phyloP scores from a whole-genome alignment of 768 basidiomycete genomes.

The Kwoniella heveanensis region DNA sequence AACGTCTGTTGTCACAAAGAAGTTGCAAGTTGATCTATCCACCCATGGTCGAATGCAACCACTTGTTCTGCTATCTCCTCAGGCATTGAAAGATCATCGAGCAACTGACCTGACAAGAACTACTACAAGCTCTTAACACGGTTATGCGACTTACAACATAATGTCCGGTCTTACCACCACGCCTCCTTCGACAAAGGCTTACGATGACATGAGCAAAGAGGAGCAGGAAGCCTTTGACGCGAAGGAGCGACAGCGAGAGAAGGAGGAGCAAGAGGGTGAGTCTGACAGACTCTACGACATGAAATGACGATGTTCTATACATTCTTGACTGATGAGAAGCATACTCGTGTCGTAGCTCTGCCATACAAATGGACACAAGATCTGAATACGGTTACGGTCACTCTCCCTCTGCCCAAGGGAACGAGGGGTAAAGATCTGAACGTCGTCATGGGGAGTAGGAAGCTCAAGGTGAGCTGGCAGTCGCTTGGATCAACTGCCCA shows the following conservation, averaged over 20 bases:
- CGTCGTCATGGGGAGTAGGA: conserved; percentile 77
- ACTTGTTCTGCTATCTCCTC: no score
- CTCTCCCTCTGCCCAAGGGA: conserved; percentile 80
- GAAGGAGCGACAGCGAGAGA: conserved; percentile 69
- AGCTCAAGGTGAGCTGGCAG: conserved; percentile 70
- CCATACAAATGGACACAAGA: conserved; percentile 93
- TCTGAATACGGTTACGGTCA: conserved; percentile 79
- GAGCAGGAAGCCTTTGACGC: conserved; percentile 72
- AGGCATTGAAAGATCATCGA: no score
- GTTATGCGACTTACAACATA: neutral
- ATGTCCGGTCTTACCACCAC: conserved; percentile 16
- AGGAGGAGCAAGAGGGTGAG: conserved; percentile 81
- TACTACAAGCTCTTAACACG: no score
- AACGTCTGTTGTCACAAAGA: no score
- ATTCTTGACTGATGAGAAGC: neutral
- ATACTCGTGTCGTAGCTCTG: conserved; percentile 61
- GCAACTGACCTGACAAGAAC: no score
- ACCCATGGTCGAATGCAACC: no score
- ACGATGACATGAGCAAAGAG: conserved; percentile 75
- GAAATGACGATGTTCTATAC: conserved; percentile 8
- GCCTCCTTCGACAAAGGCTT: conserved; percentile 51
- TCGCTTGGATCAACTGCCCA: no score
- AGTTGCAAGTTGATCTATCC: no score
- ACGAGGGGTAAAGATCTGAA: conserved; percentile 76
- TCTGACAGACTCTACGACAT: conserved; percentile 6